Conservation (phyloP, 2,329 filamentous ascomycete genomes). For the Cytospora piceicola region DNA sequence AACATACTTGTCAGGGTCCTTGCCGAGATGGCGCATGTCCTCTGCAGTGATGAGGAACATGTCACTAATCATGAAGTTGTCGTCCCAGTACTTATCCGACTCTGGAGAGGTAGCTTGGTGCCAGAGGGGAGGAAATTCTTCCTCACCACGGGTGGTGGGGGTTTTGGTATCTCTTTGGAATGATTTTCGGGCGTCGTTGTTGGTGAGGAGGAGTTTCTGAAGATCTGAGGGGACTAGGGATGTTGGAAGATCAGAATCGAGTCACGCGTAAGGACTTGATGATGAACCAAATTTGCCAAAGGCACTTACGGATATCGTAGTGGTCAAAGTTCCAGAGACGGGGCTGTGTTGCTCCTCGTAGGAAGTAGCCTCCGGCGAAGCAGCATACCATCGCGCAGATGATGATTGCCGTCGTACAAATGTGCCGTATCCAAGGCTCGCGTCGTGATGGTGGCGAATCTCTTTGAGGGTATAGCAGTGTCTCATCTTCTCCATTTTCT, state of each 20-base stretch:
- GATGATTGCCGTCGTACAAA: background rate
- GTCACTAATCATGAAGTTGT: conserved; percentile 16
- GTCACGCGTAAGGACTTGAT: background rate
- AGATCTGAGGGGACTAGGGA: background rate
- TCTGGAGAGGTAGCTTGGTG: conserved; percentile 4
- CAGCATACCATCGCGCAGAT: conserved; percentile 6
- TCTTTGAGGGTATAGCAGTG: background rate
- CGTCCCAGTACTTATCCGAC: conserved; percentile 14
- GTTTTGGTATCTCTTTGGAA: conserved; percentile 13
- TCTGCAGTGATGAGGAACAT: conserved; percentile 17
- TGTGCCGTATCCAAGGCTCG: background rate
- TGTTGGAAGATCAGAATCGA: background rate
- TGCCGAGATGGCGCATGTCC: conserved; percentile 11
- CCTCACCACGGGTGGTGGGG: conserved; percentile 13
- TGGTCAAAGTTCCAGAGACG: conserved; percentile 10
- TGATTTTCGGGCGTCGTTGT: conserved; percentile 1
- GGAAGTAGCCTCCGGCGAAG: conserved; percentile 6
- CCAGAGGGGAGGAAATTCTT: conserved; percentile 1
- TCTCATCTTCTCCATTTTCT: conserved; percentile 10
- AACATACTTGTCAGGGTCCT: conserved; percentile 14
- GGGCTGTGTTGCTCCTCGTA: background rate
- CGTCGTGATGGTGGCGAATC: background rate
- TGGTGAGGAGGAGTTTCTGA: background rate
- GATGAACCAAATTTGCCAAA: accelerated
- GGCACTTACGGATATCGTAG: conserved; percentile 7